Conservation (phyloP, 176 grass and related monocot genomes). For the Phoenix dactylifera region DNA sequence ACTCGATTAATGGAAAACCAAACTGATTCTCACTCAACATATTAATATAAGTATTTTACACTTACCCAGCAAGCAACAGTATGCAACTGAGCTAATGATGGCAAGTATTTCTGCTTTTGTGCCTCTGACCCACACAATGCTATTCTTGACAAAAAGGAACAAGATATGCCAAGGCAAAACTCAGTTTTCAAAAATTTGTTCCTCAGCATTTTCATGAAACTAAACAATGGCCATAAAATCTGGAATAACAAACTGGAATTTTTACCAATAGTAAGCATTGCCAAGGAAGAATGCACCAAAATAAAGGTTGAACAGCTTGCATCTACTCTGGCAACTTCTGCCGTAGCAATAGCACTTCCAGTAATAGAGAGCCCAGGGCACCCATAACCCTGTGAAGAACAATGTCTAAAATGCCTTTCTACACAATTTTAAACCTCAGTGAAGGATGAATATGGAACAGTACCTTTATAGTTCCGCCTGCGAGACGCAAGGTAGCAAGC, state of each 20-base stretch:
- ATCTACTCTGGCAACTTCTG: conserved; percentile 86
- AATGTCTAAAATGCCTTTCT: conserved; percentile 6
- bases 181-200: too few species aligned
- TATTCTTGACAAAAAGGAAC: conserved; percentile 26
- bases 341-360: conserved; percentile 48
- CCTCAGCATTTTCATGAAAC: too few species aligned
- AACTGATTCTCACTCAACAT: not conserved
- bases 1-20: not conserved
- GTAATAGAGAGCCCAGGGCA: conserved; percentile 73
- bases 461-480: conserved; percentile 72
- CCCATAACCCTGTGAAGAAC: conserved; percentile 48
- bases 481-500: conserved; percentile 49
- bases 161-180: not conserved
- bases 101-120: conserved; percentile 70
- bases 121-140: conserved; percentile 85
- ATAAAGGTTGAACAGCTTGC: conserved; percentile 88
- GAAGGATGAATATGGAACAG: not conserved
- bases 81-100: conserved; percentile 46
- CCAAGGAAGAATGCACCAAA: conserved; percentile 84
- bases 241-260: not conserved
- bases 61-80: conserved; percentile 55
- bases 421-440: conserved; percentile 3
- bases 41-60: conserved; percentile 1
- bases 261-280: conserved; percentile 72
- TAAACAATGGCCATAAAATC: too few species aligned